These are phyloP conservation scores for Trichosanthes truncata DNA, from an alignment of 306 rosid species.

Conservation along the genomic window DNA sequence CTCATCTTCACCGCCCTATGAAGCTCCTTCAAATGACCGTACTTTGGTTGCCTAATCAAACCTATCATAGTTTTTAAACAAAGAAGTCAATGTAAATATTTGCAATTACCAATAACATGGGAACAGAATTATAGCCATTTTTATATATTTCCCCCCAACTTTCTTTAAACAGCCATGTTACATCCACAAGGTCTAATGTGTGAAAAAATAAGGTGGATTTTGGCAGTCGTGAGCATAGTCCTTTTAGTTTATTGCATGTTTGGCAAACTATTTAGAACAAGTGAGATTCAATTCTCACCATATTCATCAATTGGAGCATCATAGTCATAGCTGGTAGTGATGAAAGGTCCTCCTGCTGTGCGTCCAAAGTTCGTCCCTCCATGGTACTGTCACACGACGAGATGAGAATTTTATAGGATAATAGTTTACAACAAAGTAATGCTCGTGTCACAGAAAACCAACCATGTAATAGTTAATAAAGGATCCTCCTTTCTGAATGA, in stretches of 20 bases:
- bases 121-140: background rate
- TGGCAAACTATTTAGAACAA: background rate
- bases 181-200: background rate
- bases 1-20: constrained; percentile 78
- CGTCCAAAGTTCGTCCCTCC: constrained; percentile 99
- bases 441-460: constrained; percentile 17
- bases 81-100: background rate
- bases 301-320: constrained; percentile 99
- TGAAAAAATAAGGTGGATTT: background rate
- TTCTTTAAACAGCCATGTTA: background rate
- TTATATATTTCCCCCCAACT: background rate
- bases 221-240: background rate
- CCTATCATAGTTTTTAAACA: constrained; percentile 32
- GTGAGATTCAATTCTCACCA: constrained; percentile 43
- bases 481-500: constrained; percentile 90
- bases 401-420: constrained; percentile 1
- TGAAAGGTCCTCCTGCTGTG: constrained; percentile 97
- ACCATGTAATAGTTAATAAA: constrained; percentile 96
- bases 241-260: background rate
- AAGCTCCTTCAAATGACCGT: constrained; percentile 96
- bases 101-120: background rate
- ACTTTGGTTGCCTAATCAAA: constrained; percentile 88
- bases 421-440: background rate
- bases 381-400: constrained; percentile 48
- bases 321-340: constrained; percentile 96